Evolutionary conservation across 139 green algal species (phyloP).

Genomic region (Picochlorum sp.): DNA sequence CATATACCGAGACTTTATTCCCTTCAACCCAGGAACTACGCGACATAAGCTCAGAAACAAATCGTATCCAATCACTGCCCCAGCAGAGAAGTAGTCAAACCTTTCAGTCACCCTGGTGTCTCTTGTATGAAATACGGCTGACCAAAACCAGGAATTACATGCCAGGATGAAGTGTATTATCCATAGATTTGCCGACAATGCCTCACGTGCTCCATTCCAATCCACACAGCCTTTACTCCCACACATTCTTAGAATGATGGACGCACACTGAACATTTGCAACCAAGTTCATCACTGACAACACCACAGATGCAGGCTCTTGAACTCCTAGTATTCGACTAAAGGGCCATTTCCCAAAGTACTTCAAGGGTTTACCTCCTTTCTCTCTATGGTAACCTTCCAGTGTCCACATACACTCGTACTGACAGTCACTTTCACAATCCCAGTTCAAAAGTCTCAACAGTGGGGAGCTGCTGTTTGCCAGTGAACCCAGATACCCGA

Average conservation of each 20-base stretch:
- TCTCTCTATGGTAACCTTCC: constrained; percentile 18
- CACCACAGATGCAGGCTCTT: constrained; percentile 56
- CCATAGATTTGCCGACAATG: constrained; percentile 37
- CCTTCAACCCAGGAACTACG: neutral
- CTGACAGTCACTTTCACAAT: constrained; percentile 50
- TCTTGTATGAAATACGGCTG: constrained; percentile 65
- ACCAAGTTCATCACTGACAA: constrained; percentile 70
- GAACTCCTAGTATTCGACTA: constrained; percentile 43
- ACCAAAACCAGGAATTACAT: constrained; percentile 65
- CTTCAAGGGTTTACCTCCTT: constrained; percentile 25
- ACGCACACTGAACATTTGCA: constrained; percentile 23
- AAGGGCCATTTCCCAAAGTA: constrained; percentile 91
- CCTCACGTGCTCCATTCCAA: neutral
- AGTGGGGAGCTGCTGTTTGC: neutral
- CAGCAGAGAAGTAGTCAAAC: constrained; percentile 56
- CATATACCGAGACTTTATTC: neutral
- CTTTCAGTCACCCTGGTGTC: constrained; percentile 49
- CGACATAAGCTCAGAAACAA: constrained; percentile 22
- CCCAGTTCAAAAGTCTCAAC: constrained; percentile 27
- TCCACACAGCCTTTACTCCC: neutral
- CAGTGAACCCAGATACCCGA: neutral
- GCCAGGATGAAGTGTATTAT: constrained; percentile 34
- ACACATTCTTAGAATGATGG: neutral
- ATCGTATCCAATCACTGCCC: constrained; percentile 24
- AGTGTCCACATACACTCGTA: constrained; percentile 69